phyloP scores from a whole-genome alignment of 345 rosid species.

The Arabidopsis arenosa region DNA sequence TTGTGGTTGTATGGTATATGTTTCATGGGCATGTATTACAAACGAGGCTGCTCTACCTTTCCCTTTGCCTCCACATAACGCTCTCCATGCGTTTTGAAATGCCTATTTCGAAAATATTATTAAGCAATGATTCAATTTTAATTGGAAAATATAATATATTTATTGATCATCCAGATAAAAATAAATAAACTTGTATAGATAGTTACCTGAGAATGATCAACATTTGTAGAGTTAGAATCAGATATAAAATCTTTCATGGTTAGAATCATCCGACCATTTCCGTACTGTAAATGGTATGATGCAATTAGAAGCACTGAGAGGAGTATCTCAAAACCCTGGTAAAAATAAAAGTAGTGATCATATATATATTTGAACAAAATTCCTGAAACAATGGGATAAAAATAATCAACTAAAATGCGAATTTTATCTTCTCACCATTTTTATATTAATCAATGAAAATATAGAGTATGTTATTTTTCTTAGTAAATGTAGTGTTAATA shows the following conservation, averaged over 20 bases:
- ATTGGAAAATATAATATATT: not conserved
- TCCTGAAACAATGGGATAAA: not conserved
- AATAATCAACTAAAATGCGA: not conserved
- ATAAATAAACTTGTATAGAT: not conserved
- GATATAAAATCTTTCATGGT: conserved; percentile 18
- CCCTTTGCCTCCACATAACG: not conserved
- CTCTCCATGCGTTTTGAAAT: conserved; percentile 30
- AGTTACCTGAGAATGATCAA: conserved; percentile 12
- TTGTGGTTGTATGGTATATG: conserved; percentile 25
- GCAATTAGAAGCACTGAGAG: conserved; percentile 13
- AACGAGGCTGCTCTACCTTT: not conserved
- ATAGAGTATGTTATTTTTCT: not conserved
- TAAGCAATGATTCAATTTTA: not conserved
- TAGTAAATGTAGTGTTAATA: not conserved
- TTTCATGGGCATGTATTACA: conserved; percentile 3
- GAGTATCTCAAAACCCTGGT: conserved; percentile 25
- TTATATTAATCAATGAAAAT: not conserved
- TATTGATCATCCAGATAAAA: not conserved
- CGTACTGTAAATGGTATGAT: conserved; percentile 4
- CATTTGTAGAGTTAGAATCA: not conserved
- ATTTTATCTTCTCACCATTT: conserved; percentile 29
- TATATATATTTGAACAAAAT: not conserved
- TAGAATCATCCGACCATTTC: conserved; percentile 4
- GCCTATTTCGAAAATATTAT: conserved; percentile 19
- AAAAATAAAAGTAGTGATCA: not conserved